These are phyloP conservation scores for Globisporangium polare DNA, from an alignment of 352 stramenopile species.

Conservation along the genomic window DNA sequence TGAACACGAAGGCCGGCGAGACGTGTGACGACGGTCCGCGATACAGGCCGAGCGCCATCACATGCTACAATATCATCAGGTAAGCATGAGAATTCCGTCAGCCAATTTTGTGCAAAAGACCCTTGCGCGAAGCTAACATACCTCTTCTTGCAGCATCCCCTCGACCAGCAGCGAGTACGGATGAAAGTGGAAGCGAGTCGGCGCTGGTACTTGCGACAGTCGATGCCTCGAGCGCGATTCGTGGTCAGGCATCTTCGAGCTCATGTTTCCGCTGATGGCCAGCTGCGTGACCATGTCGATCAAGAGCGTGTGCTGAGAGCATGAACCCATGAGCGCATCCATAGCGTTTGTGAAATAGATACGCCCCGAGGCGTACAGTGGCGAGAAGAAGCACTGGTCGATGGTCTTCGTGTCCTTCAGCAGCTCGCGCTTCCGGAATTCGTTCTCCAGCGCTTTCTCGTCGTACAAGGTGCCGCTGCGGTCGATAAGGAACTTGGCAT, in stretches of 20 bases:
- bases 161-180: conserved; percentile 59
- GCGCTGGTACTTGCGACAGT: conserved; percentile 52
- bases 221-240: conserved; percentile 36
- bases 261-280: conserved; percentile 52
- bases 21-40: conserved; percentile 29
- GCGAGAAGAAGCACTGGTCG: conserved; percentile 51
- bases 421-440: conserved; percentile 34
- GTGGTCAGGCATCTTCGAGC: conserved; percentile 43
- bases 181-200: conserved; percentile 50
- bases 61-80: conserved; percentile 27
- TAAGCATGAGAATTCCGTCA: conserved; percentile 1
- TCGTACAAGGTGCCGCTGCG: conserved; percentile 43
- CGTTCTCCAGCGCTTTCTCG: conserved; percentile 26
- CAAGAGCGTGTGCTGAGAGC: conserved; percentile 50
- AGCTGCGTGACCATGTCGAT: conserved; percentile 72
- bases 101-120: background rate
- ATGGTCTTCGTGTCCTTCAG: conserved; percentile 54
- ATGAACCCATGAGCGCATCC: conserved; percentile 60
- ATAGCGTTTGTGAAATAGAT: conserved; percentile 76
- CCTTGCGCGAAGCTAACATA: conserved; percentile 15
- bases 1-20: conserved; percentile 55
- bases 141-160: conserved; percentile 50
- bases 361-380: conserved; percentile 55
- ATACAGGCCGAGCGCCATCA: conserved; percentile 58
- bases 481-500: conserved; percentile 69